Evolutionary conservation across 495 filamentous ascomycete genomes (phyloP), one percentile per base, ranked within the genome.

Genomic region (Lophiotrema nucula): DNA sequence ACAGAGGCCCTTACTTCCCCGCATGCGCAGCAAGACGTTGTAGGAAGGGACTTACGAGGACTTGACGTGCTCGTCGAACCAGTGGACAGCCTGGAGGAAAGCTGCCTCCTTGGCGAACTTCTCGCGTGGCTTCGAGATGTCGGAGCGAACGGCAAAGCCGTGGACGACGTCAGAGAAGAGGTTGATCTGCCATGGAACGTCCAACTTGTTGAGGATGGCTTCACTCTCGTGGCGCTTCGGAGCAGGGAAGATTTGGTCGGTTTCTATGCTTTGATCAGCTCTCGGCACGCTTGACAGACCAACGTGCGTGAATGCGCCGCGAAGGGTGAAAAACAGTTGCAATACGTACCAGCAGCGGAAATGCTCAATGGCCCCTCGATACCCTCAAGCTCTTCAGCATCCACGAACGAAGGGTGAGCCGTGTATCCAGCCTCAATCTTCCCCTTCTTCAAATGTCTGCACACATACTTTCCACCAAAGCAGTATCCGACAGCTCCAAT

Each of bases 91-190:
- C 76, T 95, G 89, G 51, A 78, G 67, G 68, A 93, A 93, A 23
- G 90, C 90, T 75, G 87, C 82, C 76, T 96, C 88, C 80, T 91
- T 92, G 45, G 88, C 86, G 58, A 78, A 93, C 77, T 84, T 89
- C 70, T 81, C 70, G 38, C 73, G 49, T 67, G 79, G 81, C 51
- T 85, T 77, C 60, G 58, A 79, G 37, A 81, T 58, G 64, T 93
- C 88, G 33, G 77, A 74, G 26, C 88, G 79, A 22, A 92, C 84
- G n/a, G 85, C 76, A 63, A 95, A 96, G 6, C 91, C 91, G 69
- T 95, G 91, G 21, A 65, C 64, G 43, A 93, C 87, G 45, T 83
- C 84, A 19, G 84, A 82, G 79, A 80, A 93, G 42, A 95, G 72
- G 71, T 82, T 89, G 69, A 95, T 88, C 74, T 95, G 89, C 73